Base-by-base conservation (phyloP, 306 rosid species). In the Hippophae rhamnoides region DNA sequence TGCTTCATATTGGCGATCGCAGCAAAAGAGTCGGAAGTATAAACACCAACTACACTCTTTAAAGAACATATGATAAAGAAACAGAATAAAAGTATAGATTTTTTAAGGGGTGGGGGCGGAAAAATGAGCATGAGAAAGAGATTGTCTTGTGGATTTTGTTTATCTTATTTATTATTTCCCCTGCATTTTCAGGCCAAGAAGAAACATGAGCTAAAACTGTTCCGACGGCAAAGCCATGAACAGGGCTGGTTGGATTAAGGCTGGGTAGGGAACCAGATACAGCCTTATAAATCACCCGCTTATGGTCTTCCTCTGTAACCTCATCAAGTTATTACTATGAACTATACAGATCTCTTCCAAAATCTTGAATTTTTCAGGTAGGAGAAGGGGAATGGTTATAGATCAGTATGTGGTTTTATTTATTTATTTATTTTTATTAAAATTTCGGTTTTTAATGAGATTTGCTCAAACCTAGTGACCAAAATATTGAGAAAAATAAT, bases 11-110 rank as follows among this genome's bases (percentile, higher is more conserved):
- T 92, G 99, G 99, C 96, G 99, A 13, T 92, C 96, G 1, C 95
- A 80, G 73, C 99, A 92, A 60, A 92, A 92, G 92, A 92, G 93
- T 77, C 96, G 94, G 86, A 92, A 92, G 99, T 92, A 88, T 85
- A 85, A 76, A 58, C 95, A 83, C 84, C 90, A 84, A 68, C 96
- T 82, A 78, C 84, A 78, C 86, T 84, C 94, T 88, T 82, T 78
- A 78, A 88, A 92, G 89, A 88, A 78, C 84, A 83, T 92, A 63
- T 92, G 89, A 92, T 88, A 65, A 77, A 47, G 50, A 68, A 71
- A 43, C 62, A 25, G 18, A 5, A 7, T 7, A 31, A 54, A 62
- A 5, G 63, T 55, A 69, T 46, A 12, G 65, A 71, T 55, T 57
- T 57, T 62, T 69, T 59, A 13, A 59, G 66, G 38, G 53, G 5